These are phyloP conservation scores for Calvatia gigantea DNA, from an alignment of 768 basidiomycete genomes.

Conservation along the genomic window DNA sequence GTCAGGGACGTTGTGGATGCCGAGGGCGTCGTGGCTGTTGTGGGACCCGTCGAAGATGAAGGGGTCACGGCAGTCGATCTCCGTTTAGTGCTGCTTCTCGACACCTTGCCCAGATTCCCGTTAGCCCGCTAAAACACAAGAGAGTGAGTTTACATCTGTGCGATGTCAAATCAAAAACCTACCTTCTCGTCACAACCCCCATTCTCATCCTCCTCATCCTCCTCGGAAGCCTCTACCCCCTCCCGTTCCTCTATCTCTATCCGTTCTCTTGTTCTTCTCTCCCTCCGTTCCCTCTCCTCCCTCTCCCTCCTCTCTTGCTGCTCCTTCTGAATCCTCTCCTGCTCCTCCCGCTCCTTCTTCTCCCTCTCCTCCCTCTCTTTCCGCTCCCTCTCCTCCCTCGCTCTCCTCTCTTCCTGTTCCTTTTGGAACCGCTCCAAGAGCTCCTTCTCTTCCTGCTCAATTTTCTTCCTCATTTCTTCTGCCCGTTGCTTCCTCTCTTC, in stretches of 20 bases:
- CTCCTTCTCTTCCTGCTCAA: constrained; percentile 4
- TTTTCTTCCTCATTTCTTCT: not conserved
- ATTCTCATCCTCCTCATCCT: not conserved
- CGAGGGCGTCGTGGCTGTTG: not conserved
- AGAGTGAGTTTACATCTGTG: not conserved
- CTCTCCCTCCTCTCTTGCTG: not conserved
- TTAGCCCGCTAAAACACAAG: not conserved
- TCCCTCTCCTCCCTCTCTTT: constrained; percentile 4
- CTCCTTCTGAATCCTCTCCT: not conserved
- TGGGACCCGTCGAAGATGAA: not conserved
- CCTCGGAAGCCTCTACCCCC: not conserved
- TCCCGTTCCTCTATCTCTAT: not conserved
- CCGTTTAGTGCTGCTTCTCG: not conserved
- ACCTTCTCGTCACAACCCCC: not conserved
- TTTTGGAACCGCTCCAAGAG: constrained; percentile 3
- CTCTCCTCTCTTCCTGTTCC: constrained; percentile 4
- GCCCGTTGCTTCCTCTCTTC: constrained; percentile 2
- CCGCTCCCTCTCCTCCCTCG: not conserved
- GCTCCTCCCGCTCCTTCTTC: not conserved
- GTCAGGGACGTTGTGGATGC: constrained; percentile 1
- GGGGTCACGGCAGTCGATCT: not conserved
- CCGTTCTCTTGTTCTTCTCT: not conserved
- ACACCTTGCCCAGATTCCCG: not conserved
- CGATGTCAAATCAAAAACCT: no score
- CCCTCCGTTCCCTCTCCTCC: not conserved